phyloP scores from a whole-genome alignment of 164 flowering plant species.

The Brasenia schreberi region DNA sequence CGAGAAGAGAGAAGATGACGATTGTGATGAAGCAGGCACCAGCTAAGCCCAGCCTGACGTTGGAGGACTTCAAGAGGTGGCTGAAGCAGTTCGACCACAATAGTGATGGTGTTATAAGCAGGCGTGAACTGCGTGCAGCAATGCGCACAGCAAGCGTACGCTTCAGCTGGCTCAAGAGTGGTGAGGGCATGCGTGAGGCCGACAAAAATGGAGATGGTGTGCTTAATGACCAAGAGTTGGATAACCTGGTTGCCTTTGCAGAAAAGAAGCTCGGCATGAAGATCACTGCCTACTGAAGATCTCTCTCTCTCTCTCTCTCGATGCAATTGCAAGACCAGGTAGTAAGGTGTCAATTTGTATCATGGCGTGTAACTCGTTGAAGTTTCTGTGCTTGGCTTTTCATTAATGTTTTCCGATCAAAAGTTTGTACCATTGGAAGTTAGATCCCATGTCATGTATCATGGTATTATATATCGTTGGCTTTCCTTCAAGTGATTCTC shows the following conservation, averaged over 20 bases:
- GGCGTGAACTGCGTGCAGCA: slow-evolving; percentile 13
- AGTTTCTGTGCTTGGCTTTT: background rate
- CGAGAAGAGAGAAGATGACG: background rate
- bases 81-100: slow-evolving; percentile 13
- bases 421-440: too few species aligned
- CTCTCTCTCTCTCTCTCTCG: background rate
- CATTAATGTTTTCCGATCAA: too few species aligned
- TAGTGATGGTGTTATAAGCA: slow-evolving; percentile 13
- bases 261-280: slow-evolving; percentile 7
- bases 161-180: slow-evolving; percentile 6
- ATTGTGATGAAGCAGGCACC: background rate
- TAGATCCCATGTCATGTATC: too few species aligned
- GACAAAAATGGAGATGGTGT: slow-evolving; percentile 12
- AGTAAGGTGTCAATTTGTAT: background rate
- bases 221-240: slow-evolving; percentile 10
- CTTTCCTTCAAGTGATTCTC: too few species aligned
- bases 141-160: slow-evolving; percentile 4
- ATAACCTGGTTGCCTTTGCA: slow-evolving; percentile 8
- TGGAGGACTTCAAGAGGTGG: slow-evolving; percentile 16
- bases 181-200: slow-evolving; percentile 2
- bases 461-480: too few species aligned
- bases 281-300: slow-evolving; percentile 2
- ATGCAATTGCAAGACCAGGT: background rate
- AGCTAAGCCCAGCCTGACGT: slow-evolving; percentile 3
- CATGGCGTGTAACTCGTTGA: background rate